Percentiles rank a stretch among this genome's conserved stretches.
phyloP scores from a whole-genome alignment of 805 yeast species.

The Lachancea sp. region DNA sequence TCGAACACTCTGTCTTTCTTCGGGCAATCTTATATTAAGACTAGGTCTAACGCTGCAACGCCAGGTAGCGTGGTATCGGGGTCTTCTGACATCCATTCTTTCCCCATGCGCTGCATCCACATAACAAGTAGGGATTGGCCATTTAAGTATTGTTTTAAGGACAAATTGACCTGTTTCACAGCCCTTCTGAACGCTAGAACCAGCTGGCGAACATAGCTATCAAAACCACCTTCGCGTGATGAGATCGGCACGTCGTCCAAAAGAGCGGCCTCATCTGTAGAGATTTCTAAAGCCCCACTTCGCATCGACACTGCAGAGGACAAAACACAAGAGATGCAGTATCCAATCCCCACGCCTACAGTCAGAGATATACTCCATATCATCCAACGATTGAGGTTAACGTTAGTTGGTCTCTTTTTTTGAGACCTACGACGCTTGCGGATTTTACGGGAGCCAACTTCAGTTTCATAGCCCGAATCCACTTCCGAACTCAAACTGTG shows the following conservation, averaged over 20 bases:
- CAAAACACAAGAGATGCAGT: conserved; percentile 22
- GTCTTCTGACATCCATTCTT: conserved; percentile 12
- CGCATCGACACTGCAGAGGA: conserved; percentile 9
- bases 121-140: conserved; percentile 11
- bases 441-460: conserved; percentile 7
- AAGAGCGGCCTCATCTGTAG: conserved; percentile 9
- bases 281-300: conserved; percentile 2
- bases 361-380: conserved; percentile 28
- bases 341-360: conserved; percentile 30
- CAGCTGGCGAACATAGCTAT: conserved; percentile 16
- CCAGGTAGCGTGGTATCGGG: conserved; percentile 10
- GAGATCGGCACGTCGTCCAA: conserved; percentile 12
- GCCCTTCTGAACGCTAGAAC: conserved; percentile 16
- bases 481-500: conserved; percentile 14
- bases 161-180: conserved; percentile 16
- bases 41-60: conserved; percentile 12
- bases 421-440: conserved; percentile 8
- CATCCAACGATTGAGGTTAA: conserved; percentile 14
- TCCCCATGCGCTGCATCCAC: conserved; percentile 14
- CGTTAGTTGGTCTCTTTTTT: conserved; percentile 2
- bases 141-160: conserved; percentile 15
- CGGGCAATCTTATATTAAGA: no score
- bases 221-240: conserved; percentile 8
- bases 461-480: conserved; percentile 14
- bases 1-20: no score